phyloP scores from a whole-genome alignment of 2,329 filamentous ascomycete species.

The Beauveria sp. region DNA sequence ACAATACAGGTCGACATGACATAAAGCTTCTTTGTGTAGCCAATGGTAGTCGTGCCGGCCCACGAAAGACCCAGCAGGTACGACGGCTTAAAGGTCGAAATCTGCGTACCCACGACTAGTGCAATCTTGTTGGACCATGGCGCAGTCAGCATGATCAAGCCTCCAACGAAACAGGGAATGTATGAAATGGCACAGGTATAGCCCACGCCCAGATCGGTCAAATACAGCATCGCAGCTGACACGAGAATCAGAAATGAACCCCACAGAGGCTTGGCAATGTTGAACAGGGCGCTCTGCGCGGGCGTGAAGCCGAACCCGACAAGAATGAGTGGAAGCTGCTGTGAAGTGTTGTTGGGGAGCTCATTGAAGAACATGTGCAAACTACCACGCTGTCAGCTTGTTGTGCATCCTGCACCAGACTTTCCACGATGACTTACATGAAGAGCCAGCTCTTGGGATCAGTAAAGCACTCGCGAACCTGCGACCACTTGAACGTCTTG shows the following conservation, averaged over 20 bases:
- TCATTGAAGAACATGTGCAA: constrained; percentile 22
- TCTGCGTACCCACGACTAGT: constrained; percentile 21
- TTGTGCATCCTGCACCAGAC: too few species aligned
- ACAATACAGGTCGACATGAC: constrained; percentile 19
- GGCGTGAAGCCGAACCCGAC: constrained; percentile 19
- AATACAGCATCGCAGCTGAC: constrained; percentile 17
- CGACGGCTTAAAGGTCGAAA: constrained; percentile 23
- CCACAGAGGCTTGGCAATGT: constrained; percentile 18
- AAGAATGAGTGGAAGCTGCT: constrained; percentile 19
- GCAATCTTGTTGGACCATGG: constrained; percentile 22
- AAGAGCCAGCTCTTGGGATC: constrained; percentile 19
- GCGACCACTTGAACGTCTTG: constrained; percentile 18
- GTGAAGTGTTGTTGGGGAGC: constrained; percentile 20
- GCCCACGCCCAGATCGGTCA: constrained; percentile 17
- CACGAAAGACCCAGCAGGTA: constrained; percentile 21
- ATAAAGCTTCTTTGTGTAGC: constrained; percentile 18
- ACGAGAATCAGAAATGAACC: constrained; percentile 16
- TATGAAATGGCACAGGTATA: constrained; percentile 20
- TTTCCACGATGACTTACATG: constrained; percentile 4
- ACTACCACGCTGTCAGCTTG: constrained; percentile 5
- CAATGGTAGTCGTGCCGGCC: constrained; percentile 19
- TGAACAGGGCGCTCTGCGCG: constrained; percentile 19
- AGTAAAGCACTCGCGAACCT: constrained; percentile 16
- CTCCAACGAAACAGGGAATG: constrained; percentile 18
- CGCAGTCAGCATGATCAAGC: constrained; percentile 17